Base-by-base conservation (phyloP, 176 grass and related monocot genomes). In the Tillandsia leiboldiana region DNA sequence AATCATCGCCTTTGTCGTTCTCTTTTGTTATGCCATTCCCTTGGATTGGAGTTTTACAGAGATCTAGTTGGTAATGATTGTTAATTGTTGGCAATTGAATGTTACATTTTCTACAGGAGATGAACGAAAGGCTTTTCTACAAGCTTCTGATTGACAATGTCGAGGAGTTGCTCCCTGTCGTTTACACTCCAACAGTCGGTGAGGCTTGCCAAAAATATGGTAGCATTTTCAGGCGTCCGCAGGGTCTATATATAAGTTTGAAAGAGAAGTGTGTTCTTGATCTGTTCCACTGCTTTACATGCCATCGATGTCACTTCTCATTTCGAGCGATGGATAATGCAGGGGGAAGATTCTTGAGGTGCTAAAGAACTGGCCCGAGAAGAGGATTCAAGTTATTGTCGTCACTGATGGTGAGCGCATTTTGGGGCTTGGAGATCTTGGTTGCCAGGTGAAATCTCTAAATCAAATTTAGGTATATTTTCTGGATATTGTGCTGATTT, bases 141-240 rank as follows among this genome's bases (percentile, higher is more conserved):
- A 93, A 86, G 80, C 81, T 99, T 77, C 71, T 99, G 69, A 94
- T 99, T 61, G 90, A 99, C 84, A 93, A 99, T 75, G 95, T 99
- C 64, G 95, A 88, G 84, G 95, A 99, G 72, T 72, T 99, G 63
- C 84, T 99, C 62, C 95, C 95, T 42, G 84, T 88, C 69, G 90
- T 99, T 53, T 99, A 99, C 78, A 99, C 95, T 66, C 95, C 95
- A 28, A 94, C 90, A 65, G 95, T 99, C 11, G 95, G 95, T 20
- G 95, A 99, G 75, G 95, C 95, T n/a, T 99, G 95, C 82, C 90
- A 99, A 82, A 99, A 99, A 53, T 99, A 99, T 83, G 95, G 95
- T 10, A 93, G 77, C 81, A 99, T 99, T 65, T 94, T 93, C 67
- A 70, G 82, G 68, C 80, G 58, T 11, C 95, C 95, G 18, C 95